Evolutionary conservation across 2,329 filamentous ascomycete species (phyloP).

Genomic region (Fusarium pseudograminearum): DNA sequence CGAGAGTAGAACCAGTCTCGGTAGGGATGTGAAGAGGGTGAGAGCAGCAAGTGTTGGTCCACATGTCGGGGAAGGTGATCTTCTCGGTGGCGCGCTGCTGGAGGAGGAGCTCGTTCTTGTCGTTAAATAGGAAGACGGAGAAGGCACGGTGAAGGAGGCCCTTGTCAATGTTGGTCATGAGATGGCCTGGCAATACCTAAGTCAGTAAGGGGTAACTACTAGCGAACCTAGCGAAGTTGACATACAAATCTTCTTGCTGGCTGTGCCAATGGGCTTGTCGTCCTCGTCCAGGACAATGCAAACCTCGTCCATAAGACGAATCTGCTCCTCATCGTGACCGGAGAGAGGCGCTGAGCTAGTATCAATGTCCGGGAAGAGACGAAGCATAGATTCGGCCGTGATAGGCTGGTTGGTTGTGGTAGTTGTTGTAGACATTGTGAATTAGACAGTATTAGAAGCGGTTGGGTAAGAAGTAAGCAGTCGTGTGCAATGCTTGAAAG

Average conservation of each 20-base stretch:
- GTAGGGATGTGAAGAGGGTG: constrained; percentile 92
- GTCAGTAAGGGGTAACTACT: constrained; percentile 30
- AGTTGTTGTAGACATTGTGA: constrained; percentile 51
- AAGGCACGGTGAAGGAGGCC: constrained; percentile 97
- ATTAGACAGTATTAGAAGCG: background rate
- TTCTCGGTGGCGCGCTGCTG: constrained; percentile 97
- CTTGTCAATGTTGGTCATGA: constrained; percentile 98
- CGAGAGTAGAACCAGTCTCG: constrained; percentile 87
- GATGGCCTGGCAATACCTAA: constrained; percentile 73
- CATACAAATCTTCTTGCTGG: constrained; percentile 97
- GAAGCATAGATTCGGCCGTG: constrained; percentile 86
- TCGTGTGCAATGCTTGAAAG: constrained; percentile 1
- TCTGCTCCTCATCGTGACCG: constrained; percentile 97
- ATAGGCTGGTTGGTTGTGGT: constrained; percentile 68
- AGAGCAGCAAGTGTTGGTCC: constrained; percentile 99
- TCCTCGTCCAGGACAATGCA: constrained; percentile 97
- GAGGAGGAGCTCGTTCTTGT: constrained; percentile 89
- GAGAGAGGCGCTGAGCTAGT: constrained; percentile 79
- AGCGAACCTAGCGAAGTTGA: constrained; percentile 39
- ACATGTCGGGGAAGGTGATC: constrained; percentile 99
- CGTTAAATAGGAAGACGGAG: constrained; percentile 97
- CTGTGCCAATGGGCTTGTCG: constrained; percentile 92
- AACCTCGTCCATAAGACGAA: constrained; percentile 97
- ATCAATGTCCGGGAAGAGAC: constrained; percentile 87
- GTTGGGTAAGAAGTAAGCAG: background rate